Evolutionary conservation across 2,329 filamentous ascomycete species (phyloP), one percentile per base, ranked within the genome.

Genomic region (Ciborinia camelliae): DNA sequence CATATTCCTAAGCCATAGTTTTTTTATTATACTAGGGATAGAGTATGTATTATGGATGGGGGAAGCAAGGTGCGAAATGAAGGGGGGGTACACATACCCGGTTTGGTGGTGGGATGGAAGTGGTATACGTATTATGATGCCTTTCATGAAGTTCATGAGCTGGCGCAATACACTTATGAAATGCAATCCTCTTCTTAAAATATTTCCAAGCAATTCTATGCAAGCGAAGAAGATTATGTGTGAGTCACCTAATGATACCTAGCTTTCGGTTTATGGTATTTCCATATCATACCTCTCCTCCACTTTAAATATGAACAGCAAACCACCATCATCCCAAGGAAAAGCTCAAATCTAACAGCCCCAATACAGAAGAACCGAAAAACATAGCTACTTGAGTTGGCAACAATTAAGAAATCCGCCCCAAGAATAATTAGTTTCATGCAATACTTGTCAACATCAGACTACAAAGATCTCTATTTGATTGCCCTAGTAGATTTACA

Each of bases 1-100:
- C 91, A 95, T 76, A 92, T 99, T 70, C 95, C 95, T 20, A 99
- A 99, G 85, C 92, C 85, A 65, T 89, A 57, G 54, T 57, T 66
- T 12, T 18, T 20, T 18, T 10, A 28, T 47, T 12, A 35, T 58
- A n/a, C 41, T 26, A 14, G 41, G 37, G 32, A 32, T 28, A 37
- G 48, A 14, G 6, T n/a, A 14, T n/a, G 45, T 15, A 60, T 45
- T 14, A 41, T 20, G 35, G 37, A 26, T 26, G 4, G 14, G 14
- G 8, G 8, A 32, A 30, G 53, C 5, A 45, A 18, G 4, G 20
- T n/a, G 53, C 15, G 55, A 8, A 26, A 51, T 30, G 57, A 39
- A 61, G 14, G 14, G 45, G 45, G 8, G n/a, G 28, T 51, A 61
- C 18, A 39, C 54, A 50, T 41, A 30, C 32, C 32, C 39, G 43